Percentiles rank a stretch among this genome's conserved stretches.
Conservation (phyloP, 441 rosid species). For the Metrosideros polymorpha region DNA sequence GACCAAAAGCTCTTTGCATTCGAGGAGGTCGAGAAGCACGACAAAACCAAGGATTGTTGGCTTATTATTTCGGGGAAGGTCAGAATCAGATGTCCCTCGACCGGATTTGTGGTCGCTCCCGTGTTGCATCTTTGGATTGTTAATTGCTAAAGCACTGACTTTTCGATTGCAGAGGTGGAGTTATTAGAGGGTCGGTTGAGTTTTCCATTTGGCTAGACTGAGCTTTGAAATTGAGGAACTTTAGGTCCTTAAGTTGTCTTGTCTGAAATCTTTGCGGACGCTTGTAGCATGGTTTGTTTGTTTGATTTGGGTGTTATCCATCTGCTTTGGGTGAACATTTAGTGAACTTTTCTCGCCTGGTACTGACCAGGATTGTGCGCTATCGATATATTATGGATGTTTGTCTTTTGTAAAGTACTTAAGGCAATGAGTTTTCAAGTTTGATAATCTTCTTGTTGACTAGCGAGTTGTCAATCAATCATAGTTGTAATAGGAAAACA, state of each 20-base stretch:
- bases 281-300: neutral
- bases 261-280: neutral
- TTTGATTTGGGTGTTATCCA: neutral
- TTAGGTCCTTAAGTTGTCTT: neutral
- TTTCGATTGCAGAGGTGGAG: neutral
- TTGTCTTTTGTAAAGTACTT: neutral
- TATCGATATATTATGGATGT: neutral
- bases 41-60: conserved; percentile 9
- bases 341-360: neutral
- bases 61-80: conserved; percentile 31
- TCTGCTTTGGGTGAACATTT: neutral
- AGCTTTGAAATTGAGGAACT: neutral
- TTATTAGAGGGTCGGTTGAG: neutral
- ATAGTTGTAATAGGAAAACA: neutral
- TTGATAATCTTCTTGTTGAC: neutral
- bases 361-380: neutral
- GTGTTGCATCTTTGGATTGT: neutral
- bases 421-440: neutral
- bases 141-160: neutral
- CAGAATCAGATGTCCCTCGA: conserved; percentile 37
- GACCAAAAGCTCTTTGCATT: conserved; percentile 39
- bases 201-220: neutral
- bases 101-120: neutral
- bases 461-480: neutral
- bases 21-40: conserved; percentile 57